Evolutionary conservation across 495 filamentous ascomycete genomes (phyloP).

Genomic region (Neurospora discreta): DNA sequence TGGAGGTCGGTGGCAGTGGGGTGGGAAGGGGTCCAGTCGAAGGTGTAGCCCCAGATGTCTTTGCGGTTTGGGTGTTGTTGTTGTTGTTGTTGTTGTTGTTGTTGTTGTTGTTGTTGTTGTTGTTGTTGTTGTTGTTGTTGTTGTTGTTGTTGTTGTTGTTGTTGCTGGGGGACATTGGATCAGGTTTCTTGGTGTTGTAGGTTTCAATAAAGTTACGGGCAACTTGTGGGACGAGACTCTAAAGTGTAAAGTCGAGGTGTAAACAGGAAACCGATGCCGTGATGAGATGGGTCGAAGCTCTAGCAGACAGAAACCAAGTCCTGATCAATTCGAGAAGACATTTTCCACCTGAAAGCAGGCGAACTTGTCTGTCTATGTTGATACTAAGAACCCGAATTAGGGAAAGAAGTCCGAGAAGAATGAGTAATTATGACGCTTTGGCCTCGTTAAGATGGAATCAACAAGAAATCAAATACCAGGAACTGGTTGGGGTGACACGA

Average conservation of each 20-base stretch:
- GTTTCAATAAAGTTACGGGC: not conserved
- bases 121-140: too few relatives aligned
- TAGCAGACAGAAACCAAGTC: not conserved
- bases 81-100: too few relatives aligned
- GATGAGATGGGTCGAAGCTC: not conserved
- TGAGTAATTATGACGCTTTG: not conserved
- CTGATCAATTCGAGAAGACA: not conserved
- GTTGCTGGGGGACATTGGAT: too few relatives aligned
- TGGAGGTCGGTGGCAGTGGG: slow-evolving; percentile 47
- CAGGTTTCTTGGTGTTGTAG: not conserved
- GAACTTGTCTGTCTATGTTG: not conserved
- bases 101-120: slow-evolving; percentile 1
- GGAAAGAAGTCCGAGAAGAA: not conserved
- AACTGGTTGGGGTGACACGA: not conserved
- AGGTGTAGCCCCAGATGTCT: slow-evolving; percentile 53
- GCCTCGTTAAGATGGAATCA: not conserved
- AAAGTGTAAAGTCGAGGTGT: not conserved
- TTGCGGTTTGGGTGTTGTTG: slow-evolving; percentile 13
- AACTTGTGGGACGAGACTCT: not conserved
- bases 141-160: slow-evolving; percentile 2
- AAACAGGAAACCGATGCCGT: not conserved
- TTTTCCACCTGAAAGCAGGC: not conserved
- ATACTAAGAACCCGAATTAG: not conserved
- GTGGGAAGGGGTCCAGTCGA: slow-evolving; percentile 60
- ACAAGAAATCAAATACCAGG: not conserved